Evolutionary conservation across 768 basidiomycete species (phyloP).

Genomic region (Postia placenta): DNA sequence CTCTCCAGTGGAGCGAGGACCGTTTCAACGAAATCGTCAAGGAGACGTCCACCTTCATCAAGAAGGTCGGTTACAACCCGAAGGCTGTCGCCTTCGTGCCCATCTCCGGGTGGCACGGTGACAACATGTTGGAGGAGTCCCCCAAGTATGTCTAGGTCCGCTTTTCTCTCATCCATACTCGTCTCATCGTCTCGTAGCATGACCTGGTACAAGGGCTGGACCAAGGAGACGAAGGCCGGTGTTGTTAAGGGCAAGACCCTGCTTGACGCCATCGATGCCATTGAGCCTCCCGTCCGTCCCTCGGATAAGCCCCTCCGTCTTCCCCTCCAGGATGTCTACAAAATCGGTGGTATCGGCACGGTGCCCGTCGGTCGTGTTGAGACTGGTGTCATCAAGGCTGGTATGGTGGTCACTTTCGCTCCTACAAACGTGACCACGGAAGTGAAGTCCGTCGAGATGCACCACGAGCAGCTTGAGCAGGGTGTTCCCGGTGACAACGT

Average conservation of each 20-base stretch:
- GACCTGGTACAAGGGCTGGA: slow-evolving; percentile 99
- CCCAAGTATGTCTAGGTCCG: slow-evolving; percentile 55
- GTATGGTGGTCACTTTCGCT: slow-evolving; percentile 98
- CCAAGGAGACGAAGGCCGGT: slow-evolving; percentile 92
- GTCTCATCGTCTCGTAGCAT: slow-evolving; percentile 50
- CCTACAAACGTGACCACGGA: slow-evolving; percentile 98
- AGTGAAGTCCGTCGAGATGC: slow-evolving; percentile 99
- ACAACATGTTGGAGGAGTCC: slow-evolving; percentile 99
- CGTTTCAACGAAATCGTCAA: slow-evolving; percentile 99
- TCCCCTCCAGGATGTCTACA: slow-evolving; percentile 99
- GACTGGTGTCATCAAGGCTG: slow-evolving; percentile 99
- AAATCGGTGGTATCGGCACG: slow-evolving; percentile 99
- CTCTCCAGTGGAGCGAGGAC: slow-evolving; percentile 91
- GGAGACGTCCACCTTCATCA: slow-evolving; percentile 96
- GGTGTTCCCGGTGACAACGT: slow-evolving; percentile 99
- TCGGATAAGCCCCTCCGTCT: slow-evolving; percentile 99
- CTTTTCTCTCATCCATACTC: neutral
- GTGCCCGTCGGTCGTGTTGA: slow-evolving; percentile 99
- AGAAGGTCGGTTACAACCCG: slow-evolving; percentile 99
- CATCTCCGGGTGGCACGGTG: slow-evolving; percentile 99
- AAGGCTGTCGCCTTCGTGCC: slow-evolving; percentile 98
- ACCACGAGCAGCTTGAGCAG: slow-evolving; percentile 94
- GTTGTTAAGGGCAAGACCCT: slow-evolving; percentile 97
- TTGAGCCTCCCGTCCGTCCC: slow-evolving; percentile 94
- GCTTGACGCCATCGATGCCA: slow-evolving; percentile 99